Base-by-base conservation (phyloP, 495 filamentous ascomycete genomes). In the Penicillium soppii region DNA sequence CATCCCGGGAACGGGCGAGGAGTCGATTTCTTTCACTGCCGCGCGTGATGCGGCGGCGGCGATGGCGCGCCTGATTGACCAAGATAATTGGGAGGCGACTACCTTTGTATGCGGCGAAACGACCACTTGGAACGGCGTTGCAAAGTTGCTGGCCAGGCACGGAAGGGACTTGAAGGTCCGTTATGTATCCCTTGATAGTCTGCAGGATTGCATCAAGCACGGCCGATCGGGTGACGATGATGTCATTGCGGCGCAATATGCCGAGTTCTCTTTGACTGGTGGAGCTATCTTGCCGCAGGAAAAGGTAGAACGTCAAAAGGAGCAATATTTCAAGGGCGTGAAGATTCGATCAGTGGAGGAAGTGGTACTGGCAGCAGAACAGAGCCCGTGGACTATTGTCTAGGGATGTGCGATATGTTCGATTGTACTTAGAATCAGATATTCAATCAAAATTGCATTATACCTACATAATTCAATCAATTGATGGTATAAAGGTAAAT, bases 31-130 rank as follows among this genome's bases (percentile, higher is more conserved):
- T 4, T 29, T 55, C 16, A 55, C 52, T 2, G 25, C 52, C 1
- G 52, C 33, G 16, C 46, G 52, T 39, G 52, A 55, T 36, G 30
- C 43, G 17, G 52, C 52, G 16, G 23, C 27, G 7, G 52, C 46
- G 1, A 39, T 55, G 13, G 36, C 52, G 27, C 23, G 26, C 8
- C 37, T 55, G 33, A 45, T 55, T 17, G 29, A 43, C 7, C 16
- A 35, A 27, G 22, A 12, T 19, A 26, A 30, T 44, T 37, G 47
- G 48, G 47, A 39, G 12, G 8, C 8, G 7, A 16, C 35, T 17
- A 37, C 35, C 7, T 37, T 37, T 37, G 35, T 37, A 16, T 37
- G 35, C 7, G 35, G 35, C 7, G 35, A 37, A 37, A 37, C 35
- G 13, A 20, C 35, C 35, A 37, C 35, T 17, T 37, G 35, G 35